Percentiles rank a stretch among this genome's conserved stretches.
These are phyloP conservation scores for Syncephalis plumigaleata DNA, from an alignment of 371 early-diverging fungal genomes.

Conservation along the genomic window DNA sequence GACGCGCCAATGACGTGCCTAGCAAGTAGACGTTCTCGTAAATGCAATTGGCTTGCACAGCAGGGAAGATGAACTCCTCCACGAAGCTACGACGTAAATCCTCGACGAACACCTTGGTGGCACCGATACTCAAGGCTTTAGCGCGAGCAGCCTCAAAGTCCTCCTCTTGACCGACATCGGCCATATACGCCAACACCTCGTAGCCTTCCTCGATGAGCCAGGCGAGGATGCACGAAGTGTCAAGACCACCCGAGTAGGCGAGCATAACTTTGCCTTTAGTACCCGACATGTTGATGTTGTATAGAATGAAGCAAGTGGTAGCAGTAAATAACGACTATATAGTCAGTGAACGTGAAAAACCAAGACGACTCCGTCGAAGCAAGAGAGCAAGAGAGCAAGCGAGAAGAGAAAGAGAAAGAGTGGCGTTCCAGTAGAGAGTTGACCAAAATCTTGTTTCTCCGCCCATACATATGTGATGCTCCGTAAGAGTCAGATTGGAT, in stretches of 20 bases:
- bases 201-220: slow-evolving; percentile 95
- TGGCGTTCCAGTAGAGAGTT: too few species aligned
- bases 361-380: too few species aligned
- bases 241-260: slow-evolving; percentile 95
- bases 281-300: too few species aligned
- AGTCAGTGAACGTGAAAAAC: too few species aligned
- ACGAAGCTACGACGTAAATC: slow-evolving; percentile 87
- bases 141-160: slow-evolving; percentile 85
- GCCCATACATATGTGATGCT: too few species aligned
- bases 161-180: slow-evolving; percentile 95
- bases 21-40: slow-evolving; percentile 91
- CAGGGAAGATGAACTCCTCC: slow-evolving; percentile 79
- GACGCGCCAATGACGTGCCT: slow-evolving; percentile 94
- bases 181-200: slow-evolving; percentile 93
- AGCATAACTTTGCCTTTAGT: slow-evolving; percentile 78
- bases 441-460: too few species aligned
- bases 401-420: too few species aligned
- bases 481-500: too few species aligned
- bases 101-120: slow-evolving; percentile 87
- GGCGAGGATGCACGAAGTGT: slow-evolving; percentile 93
- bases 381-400: too few species aligned
- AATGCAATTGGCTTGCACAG: slow-evolving; percentile 86
- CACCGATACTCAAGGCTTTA: slow-evolving; percentile 88
- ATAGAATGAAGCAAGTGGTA: too few species aligned
- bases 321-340: too few species aligned